Percentiles rank a stretch among this genome's conserved stretches.
These are phyloP conservation scores for Oidium heveae DNA, from an alignment of 2,329 filamentous ascomycete species.

Conservation along the genomic window DNA sequence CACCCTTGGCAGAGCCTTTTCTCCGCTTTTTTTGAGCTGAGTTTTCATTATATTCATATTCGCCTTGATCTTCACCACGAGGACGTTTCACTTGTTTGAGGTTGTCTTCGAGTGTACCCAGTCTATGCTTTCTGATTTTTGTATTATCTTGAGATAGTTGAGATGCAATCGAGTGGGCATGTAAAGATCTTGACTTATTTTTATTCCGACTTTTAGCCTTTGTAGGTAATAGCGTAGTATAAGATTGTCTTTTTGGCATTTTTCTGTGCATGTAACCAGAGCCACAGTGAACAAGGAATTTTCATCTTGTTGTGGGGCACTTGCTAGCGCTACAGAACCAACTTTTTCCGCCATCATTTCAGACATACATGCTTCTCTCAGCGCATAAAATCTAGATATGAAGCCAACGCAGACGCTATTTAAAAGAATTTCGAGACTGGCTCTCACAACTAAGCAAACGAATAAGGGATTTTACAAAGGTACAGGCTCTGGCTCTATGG, in stretches of 20 bases:
- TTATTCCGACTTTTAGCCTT: too few relatives aligned
- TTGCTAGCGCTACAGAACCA: too few relatives aligned
- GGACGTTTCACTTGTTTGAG: constrained; percentile 15
- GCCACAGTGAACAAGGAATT: too few relatives aligned
- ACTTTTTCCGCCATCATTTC: too few relatives aligned
- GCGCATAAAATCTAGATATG: constrained; percentile 19
- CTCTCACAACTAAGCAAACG: constrained; percentile 78
- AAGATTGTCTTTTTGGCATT: too few relatives aligned
- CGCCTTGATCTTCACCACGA: constrained; percentile 20
- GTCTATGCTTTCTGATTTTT: constrained; percentile 26
- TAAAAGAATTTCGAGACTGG: constrained; percentile 45
- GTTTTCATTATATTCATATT: constrained; percentile 16
- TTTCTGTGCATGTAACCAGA: too few relatives aligned
- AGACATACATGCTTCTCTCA: not conserved
- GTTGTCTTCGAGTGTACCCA: constrained; percentile 26
- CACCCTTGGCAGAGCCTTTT: constrained; percentile 9
- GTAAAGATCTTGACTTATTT: constrained; percentile 18
- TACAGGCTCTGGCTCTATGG: constrained; percentile 69
- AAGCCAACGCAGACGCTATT: constrained; percentile 42
- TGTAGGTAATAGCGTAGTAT: too few relatives aligned
- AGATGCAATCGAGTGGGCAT: constrained; percentile 41
- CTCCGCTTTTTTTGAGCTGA: constrained; percentile 16
- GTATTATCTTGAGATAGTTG: constrained; percentile 24
- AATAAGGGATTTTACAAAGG: constrained; percentile 95
- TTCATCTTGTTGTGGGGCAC: too few relatives aligned